Evolutionary conservation across 441 rosid genomes (phyloP).

Genomic region (Euphorbia schlechtendalii): DNA sequence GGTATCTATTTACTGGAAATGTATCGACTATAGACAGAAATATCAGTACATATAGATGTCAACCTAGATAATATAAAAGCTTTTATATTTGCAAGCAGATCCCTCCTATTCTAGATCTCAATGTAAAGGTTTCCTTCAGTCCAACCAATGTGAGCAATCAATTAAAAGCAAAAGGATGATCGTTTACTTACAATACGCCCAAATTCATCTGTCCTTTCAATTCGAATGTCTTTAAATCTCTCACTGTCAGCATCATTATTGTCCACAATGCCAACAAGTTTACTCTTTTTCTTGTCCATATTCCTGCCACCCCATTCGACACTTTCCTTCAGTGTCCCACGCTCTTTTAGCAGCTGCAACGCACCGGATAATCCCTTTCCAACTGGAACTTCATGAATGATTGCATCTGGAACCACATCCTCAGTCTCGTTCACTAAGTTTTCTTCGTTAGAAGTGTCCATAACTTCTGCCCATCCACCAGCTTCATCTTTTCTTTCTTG

Average conservation of each 20-base stretch:
- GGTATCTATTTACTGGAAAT: background rate
- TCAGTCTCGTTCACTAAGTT: slow-evolving; percentile 45
- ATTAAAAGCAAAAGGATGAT: slow-evolving; percentile 10
- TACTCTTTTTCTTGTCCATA: slow-evolving; percentile 99
- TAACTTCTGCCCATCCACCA: slow-evolving; percentile 57
- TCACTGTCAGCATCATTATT: slow-evolving; percentile 32
- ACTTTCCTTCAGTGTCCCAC: slow-evolving; percentile 87
- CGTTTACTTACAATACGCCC: slow-evolving; percentile 86
- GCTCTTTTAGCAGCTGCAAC: slow-evolving; percentile 71
- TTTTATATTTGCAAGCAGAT: background rate
- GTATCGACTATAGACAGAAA: background rate
- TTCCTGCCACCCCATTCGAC: slow-evolving; percentile 98
- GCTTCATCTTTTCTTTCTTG: slow-evolving; percentile 49
- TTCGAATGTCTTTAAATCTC: slow-evolving; percentile 68
- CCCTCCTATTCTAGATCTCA: background rate
- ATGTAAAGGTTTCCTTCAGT: background rate
- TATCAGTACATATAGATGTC: background rate
- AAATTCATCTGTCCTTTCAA: slow-evolving; percentile 93
- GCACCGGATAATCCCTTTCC: slow-evolving; percentile 94
- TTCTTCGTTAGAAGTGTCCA: slow-evolving; percentile 46
- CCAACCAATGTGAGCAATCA: slow-evolving; percentile 2
- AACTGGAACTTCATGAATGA: slow-evolving; percentile 77
- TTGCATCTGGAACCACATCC: slow-evolving; percentile 69
- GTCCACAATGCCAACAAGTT: slow-evolving; percentile 78
- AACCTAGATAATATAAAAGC: background rate